These are phyloP conservation scores for Nannochloropsis granulata DNA, from an alignment of 108 stramenopile genomes.

Conservation along the genomic window DNA sequence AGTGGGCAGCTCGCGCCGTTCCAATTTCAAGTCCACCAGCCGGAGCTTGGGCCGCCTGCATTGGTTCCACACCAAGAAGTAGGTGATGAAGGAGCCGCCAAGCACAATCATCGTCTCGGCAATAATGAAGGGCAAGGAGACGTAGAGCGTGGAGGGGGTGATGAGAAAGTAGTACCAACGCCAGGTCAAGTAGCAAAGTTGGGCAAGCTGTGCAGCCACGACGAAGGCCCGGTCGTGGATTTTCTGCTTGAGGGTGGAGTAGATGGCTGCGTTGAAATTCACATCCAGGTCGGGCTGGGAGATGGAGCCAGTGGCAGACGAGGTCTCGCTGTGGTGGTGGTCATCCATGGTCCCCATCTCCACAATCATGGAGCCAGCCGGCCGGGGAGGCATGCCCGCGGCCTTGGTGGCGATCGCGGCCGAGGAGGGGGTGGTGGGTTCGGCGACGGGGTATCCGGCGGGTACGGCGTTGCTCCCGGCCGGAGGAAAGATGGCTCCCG, in stretches of 20 bases:
- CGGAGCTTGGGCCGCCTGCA: background rate
- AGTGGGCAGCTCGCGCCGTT: background rate
- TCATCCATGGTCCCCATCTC: background rate
- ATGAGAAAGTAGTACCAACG: background rate
- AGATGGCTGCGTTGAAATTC: background rate
- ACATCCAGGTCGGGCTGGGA: background rate
- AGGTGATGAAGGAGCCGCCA: background rate
- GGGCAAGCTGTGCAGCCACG: background rate
- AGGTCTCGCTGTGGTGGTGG: background rate
- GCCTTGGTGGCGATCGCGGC: background rate
- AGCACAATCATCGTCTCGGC: background rate
- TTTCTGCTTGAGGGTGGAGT: background rate
- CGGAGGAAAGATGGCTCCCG: background rate
- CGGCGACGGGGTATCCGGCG: background rate
- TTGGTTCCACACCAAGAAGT: background rate
- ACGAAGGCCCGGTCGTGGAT: background rate
- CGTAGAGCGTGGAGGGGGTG: background rate
- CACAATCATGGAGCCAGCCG: background rate
- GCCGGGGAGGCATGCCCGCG: background rate
- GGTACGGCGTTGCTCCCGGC: background rate
- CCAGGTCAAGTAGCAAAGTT: background rate
- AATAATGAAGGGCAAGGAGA: background rate
- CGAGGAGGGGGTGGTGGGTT: background rate
- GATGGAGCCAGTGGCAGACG: background rate
- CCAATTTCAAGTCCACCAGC: background rate